A percentile compares a stretch with the other conserved stretches of the same genome.
These are phyloP conservation scores for Cadophora sp. DNA, from an alignment of 2,329 filamentous ascomycete genomes.

Conservation along the genomic window DNA sequence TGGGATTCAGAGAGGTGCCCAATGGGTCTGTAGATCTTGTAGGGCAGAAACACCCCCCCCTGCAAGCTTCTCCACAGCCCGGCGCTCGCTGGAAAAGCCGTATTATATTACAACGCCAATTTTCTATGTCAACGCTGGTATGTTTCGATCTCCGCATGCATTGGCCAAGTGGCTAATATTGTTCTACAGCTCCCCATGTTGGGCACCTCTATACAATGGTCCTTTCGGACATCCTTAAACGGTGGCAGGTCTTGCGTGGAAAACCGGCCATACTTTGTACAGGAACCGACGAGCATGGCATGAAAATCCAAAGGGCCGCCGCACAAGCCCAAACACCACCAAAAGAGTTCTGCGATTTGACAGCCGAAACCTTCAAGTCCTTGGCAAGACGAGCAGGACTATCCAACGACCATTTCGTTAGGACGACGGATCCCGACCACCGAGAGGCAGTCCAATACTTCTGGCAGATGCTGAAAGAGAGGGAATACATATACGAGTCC, in stretches of 20 bases:
- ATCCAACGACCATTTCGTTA: slow-evolving; percentile 85
- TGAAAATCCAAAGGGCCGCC: slow-evolving; percentile 94
- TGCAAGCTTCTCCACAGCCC: slow-evolving; percentile 32
- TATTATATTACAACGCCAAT: slow-evolving; percentile 97
- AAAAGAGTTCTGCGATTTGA: slow-evolving; percentile 87
- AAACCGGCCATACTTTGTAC: slow-evolving; percentile 78
- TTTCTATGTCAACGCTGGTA: slow-evolving; percentile 97
- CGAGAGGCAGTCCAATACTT: slow-evolving; percentile 86
- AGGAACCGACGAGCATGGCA: slow-evolving; percentile 95
- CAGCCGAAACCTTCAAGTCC: slow-evolving; percentile 78
- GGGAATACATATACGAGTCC: slow-evolving; percentile 80
- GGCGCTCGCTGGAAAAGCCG: slow-evolving; percentile 66
- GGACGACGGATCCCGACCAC: slow-evolving; percentile 86
- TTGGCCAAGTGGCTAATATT: slow-evolving; percentile 20
- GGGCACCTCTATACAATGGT: slow-evolving; percentile 95
- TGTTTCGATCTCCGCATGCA: not conserved
- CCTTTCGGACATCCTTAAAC: slow-evolving; percentile 87
- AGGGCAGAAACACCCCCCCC: slow-evolving; percentile 18
- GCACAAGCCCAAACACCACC: slow-evolving; percentile 72
- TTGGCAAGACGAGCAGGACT: slow-evolving; percentile 75
- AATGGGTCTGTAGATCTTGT: slow-evolving; percentile 40
- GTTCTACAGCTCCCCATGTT: slow-evolving; percentile 78
- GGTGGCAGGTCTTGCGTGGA: slow-evolving; percentile 84
- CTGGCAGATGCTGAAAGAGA: slow-evolving; percentile 80
- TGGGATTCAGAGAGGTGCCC: slow-evolving; percentile 17